Evolutionary conservation across 352 stramenopile species (phyloP), one percentile per base, ranked within the genome.

Genomic region (Ophiocytium majus): DNA sequence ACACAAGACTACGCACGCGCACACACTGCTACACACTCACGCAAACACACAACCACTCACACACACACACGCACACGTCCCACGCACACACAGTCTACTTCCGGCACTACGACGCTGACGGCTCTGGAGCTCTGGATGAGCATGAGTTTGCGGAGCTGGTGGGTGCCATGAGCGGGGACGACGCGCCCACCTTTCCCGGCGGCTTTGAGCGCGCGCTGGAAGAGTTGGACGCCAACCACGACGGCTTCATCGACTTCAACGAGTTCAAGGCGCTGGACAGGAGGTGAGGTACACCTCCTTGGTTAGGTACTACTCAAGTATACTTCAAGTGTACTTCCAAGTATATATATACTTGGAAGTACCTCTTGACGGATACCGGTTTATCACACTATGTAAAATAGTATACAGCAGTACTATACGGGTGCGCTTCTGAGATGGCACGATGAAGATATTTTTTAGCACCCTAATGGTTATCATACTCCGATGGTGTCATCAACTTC

Each of bases 101-200:
- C 64, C 88, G 96, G 66, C 95, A 92, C n/a, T 98, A 97, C 71
- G 94, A 98, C 91, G 90, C 94, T 31, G 93, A 97, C 92, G 93
- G 89, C 74, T 95, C 91, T 84, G 94, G 94, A 0, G 83, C 92
- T 28, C 97, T 98, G 86, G 93, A 96, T 85, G 94, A 93, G 82
- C 91, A 94, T 35, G 94, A 97, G 89, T 98, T 97, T 88, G 95
- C 95, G 85, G 92, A 96, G 85, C 66, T 90, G 64, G 83, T 79
- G 32, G 87, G 81, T 71, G 88, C 93, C 50, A 91, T 97, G 17
- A 96, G 96, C 88, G 94, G n/a, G n/a, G n/a, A 97, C 57, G 93
- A 92, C 5, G 89, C 92, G 37, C 91, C 94, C 0, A 89, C 93
- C 43, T 96, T 94, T 82, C 90, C 92, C 14, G 92, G 92, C 63